Evolutionary conservation across 2,329 filamentous ascomycete species (phyloP), one percentile per base, ranked within the genome.

Genomic region (Penicillium paneum): DNA sequence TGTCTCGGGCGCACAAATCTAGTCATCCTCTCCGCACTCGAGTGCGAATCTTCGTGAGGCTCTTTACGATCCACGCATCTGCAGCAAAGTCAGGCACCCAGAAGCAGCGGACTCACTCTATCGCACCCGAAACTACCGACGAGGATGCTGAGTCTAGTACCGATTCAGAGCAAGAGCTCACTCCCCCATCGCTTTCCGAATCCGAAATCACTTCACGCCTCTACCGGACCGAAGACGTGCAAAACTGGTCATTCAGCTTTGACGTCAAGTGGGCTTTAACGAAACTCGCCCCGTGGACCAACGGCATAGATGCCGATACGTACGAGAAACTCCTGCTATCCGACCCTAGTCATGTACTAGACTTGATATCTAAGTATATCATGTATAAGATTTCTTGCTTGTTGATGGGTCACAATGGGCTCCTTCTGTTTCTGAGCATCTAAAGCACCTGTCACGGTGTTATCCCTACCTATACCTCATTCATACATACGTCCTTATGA

Each of bases 21-120:
- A 39, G n/a, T 2, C 55, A 58, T 40, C 39, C 44, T 0, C 47
- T 63, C 1, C 55, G 52, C 8, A 61, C 52, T 1, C 28, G 55
- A 8, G 45, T 63, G 0, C 45, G 41, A 8, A 36, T 63, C 3
- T 42, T 63, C 8, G 55, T 61, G 0, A 59, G 52, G 7, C 46
- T 63, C 3, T 29, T 63, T 1, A 53, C 47, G 19, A 38, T 63
- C 2, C 54, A 56, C 1, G 42, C 59, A 5, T 58, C 59, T 1
- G 59, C 46, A 4, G 44, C 49, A 15, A 26, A 36, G 21, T 35
- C 54, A 3, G 36, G 19, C 8, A 26, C 35, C 3, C 46, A 43
- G 11, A 36, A 51, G 19, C 26, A 39, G 17, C 47, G 21, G 13
- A 51, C 38, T 13, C 26, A 5, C 21, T 29, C 32, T 6, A 34